phyloP scores from a whole-genome alignment of 2,329 filamentous ascomycete species.

The Xylariaceae sp. region DNA sequence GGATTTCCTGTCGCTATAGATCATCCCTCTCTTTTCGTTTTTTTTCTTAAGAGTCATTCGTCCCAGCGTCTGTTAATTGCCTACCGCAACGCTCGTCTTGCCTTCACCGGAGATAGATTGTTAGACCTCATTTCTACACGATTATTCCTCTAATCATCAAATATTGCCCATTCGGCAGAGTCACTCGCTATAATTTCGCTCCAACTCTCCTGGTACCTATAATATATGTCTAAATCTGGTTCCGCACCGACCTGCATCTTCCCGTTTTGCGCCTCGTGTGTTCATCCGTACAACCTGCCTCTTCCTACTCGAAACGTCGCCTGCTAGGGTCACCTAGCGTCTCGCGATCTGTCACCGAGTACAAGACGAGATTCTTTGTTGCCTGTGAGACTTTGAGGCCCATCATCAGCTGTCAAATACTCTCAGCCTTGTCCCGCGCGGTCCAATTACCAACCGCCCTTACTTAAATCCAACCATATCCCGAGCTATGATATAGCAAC shows the following conservation, averaged over 20 bases:
- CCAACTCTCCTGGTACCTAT: not conserved
- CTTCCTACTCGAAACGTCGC: not conserved
- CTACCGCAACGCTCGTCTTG: too few relatives aligned
- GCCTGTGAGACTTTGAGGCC: not conserved
- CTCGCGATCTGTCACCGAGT: not conserved
- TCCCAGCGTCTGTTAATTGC: too few relatives aligned
- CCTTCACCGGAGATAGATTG: too few relatives aligned
- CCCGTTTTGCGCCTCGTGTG: constrained; percentile 3
- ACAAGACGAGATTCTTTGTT: not conserved
- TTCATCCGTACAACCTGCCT: constrained; percentile 4
- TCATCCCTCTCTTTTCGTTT: not conserved
- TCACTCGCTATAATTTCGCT: not conserved
- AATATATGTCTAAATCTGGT: not conserved
- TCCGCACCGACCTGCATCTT: constrained; percentile 10
- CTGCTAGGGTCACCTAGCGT: not conserved
- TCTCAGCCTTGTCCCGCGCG: not conserved
- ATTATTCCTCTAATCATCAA: too few relatives aligned
- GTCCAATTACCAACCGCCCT: not conserved
- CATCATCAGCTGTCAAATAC: not conserved
- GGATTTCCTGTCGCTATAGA: not conserved
- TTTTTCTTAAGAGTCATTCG: constrained; percentile 7
- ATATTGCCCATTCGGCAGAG: too few relatives aligned
- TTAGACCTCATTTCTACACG: too few relatives aligned
- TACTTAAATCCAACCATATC: not conserved
- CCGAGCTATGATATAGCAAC: constrained; percentile 35